Conservation (phyloP, 179 eudicot genomes). For the Silene coronaria region DNA sequence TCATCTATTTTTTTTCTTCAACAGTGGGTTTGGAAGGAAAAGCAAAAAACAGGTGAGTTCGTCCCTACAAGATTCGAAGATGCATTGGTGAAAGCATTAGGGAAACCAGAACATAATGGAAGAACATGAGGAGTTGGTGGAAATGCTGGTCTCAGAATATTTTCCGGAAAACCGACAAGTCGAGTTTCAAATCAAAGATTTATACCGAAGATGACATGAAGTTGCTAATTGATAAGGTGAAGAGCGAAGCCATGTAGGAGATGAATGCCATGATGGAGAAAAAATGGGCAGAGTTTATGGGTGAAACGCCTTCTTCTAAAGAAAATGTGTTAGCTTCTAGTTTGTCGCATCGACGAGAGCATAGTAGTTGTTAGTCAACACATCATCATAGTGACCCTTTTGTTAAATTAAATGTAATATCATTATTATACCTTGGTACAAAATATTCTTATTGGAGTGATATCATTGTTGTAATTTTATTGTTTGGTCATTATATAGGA, state of each 20-base stretch:
- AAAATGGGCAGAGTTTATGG: neutral
- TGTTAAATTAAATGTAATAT: neutral
- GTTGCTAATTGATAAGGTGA: neutral
- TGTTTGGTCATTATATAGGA: neutral
- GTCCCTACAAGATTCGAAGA: neutral
- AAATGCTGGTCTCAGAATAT: neutral
- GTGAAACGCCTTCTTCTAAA: neutral
- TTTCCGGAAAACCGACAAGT: neutral
- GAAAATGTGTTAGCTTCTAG: neutral
- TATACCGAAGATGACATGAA: neutral
- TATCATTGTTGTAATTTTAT: neutral
- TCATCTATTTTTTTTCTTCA: neutral
- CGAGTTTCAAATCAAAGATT: neutral
- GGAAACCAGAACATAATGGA: neutral
- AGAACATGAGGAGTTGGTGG: neutral
- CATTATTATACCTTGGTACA: neutral
- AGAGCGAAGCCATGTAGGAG: neutral
- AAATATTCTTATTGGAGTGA: neutral
- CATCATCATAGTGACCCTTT: neutral
- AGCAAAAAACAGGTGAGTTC: neutral
- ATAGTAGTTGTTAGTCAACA: neutral
- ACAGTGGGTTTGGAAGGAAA: neutral
- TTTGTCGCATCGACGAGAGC: neutral
- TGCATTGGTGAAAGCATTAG: neutral
- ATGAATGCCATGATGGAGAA: neutral